A percentile compares a stretch with the other conserved stretches of the same genome.
These are phyloP conservation scores for Globisporangium irregulare DNA, from an alignment of 352 stramenopile species.

Conservation along the genomic window DNA sequence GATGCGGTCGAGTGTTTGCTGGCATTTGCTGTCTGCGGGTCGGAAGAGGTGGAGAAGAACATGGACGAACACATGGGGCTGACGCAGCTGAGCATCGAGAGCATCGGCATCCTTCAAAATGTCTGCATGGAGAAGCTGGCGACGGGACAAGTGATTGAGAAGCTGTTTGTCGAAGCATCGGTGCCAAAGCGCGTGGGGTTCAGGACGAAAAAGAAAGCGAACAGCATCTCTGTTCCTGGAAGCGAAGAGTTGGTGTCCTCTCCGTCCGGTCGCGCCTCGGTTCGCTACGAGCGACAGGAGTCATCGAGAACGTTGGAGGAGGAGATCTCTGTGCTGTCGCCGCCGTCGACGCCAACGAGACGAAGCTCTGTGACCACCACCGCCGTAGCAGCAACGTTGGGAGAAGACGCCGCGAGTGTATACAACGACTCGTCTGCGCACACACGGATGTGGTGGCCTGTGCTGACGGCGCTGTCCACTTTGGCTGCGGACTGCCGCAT, in stretches of 20 bases:
- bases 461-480: constrained; percentile 95
- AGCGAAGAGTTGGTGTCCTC: constrained; percentile 12
- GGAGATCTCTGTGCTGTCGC: constrained; percentile 50
- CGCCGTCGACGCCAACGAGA: constrained; percentile 28
- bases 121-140: constrained; percentile 78
- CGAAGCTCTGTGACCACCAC: constrained; percentile 31
- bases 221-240: constrained; percentile 18
- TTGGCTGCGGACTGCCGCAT: constrained; percentile 89
- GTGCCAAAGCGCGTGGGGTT: constrained; percentile 53
- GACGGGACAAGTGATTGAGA: constrained; percentile 76
- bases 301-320: constrained; percentile 55
- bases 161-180: constrained; percentile 32
- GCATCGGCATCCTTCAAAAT: constrained; percentile 51
- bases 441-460: constrained; percentile 91
- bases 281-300: constrained; percentile 70
- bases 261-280: constrained; percentile 22
- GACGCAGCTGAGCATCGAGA: constrained; percentile 70
- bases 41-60: constrained; percentile 54
- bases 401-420: constrained; percentile 19
- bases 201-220: constrained; percentile 46
- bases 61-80: constrained; percentile 50
- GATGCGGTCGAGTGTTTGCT: constrained; percentile 79
- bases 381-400: background rate
- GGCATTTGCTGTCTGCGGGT: constrained; percentile 75
- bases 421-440: constrained; percentile 74